Conservation (phyloP, 352 stramenopile genomes). For the Pythium insidiosum region DNA sequence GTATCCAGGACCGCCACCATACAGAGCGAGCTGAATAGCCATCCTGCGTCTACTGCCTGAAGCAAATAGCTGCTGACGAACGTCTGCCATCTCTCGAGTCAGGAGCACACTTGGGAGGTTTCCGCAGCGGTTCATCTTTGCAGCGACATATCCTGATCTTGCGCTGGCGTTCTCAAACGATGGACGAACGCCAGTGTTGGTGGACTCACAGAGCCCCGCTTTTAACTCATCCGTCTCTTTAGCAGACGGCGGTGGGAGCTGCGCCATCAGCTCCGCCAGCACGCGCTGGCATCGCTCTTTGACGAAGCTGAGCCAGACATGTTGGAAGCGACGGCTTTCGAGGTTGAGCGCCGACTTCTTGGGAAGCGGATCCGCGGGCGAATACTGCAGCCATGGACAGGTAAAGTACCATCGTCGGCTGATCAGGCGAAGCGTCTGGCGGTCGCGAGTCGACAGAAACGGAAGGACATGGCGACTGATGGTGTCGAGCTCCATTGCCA, state of each 20-base stretch:
- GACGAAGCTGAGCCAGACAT: constrained; percentile 49
- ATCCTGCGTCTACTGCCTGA: constrained; percentile 9
- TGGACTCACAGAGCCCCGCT: constrained; percentile 46
- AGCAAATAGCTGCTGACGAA: constrained; percentile 50
- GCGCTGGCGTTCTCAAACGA: constrained; percentile 51
- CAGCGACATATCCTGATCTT: constrained; percentile 51
- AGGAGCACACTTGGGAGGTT: constrained; percentile 58
- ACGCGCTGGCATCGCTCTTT: constrained; percentile 25
- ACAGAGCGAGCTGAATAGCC: constrained; percentile 48
- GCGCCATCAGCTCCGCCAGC: constrained; percentile 23
- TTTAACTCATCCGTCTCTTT: constrained; percentile 44
- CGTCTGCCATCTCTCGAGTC: constrained; percentile 30
- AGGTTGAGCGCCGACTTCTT: constrained; percentile 50
- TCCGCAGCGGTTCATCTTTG: constrained; percentile 65
- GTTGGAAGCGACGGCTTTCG: constrained; percentile 38
- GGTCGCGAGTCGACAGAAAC: constrained; percentile 41
- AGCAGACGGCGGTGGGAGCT: constrained; percentile 21
- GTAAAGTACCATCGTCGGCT: constrained; percentile 53
- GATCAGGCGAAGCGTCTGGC: constrained; percentile 29
- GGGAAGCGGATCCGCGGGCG: constrained; percentile 15
- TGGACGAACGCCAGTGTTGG: constrained; percentile 51
- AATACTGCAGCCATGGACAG: constrained; percentile 34
- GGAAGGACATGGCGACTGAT: constrained; percentile 1
- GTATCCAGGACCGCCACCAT: constrained; percentile 52
- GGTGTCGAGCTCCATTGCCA: constrained; percentile 5